Evolutionary conservation across 441 rosid species (phyloP), one percentile per base, ranked within the genome.

Genomic region (Eruca vesicaria): DNA sequence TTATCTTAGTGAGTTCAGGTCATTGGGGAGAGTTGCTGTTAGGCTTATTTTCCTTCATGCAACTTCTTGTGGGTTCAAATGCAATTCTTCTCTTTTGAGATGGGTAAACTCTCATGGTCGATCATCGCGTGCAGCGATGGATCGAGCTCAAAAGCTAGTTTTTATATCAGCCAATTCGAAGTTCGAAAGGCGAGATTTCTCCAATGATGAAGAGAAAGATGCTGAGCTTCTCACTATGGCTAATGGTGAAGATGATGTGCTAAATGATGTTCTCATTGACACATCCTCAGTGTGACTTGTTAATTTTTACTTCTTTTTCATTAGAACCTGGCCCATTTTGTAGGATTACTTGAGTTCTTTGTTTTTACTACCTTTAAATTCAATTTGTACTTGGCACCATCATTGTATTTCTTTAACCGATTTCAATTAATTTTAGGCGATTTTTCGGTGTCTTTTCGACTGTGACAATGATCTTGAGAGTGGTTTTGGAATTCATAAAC

Each of bases 21-120:
- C 93, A 8, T 77, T 94, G 20, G 97, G 97, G 52, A 94, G 87
- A 82, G 97, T 94, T 65, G 98, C 98, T 35, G 98, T 88, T 68
- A 89, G 98, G 85, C 89, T 94, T 45, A 94, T 94, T 63, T 94
- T 94, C 75, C 97, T 94, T 29, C 93, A 87, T 41, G 98, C 97
- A 0, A 89, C 97, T 59, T 87, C 97, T 7, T 83, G 94, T 59
- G 92, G 92, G 12, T 91, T 90, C 90, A 90, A 88, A 82, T 88
- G 94, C 90, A 89, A 87, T 23, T 84, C 87, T 73, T 86, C 97
- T 77, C 82, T 89, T 72, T 69, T 89, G 82, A 87, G 86, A 84
- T 90, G 97, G 97, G 81, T 84, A 7, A 81, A 84, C 48, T 76
- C 88, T n/a, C 89, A 84, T 26, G 89, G 93, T 0, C 89, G 83